These are phyloP conservation scores for Alnus rubra DNA, from an alignment of 306 rosid species.

Conservation along the genomic window DNA sequence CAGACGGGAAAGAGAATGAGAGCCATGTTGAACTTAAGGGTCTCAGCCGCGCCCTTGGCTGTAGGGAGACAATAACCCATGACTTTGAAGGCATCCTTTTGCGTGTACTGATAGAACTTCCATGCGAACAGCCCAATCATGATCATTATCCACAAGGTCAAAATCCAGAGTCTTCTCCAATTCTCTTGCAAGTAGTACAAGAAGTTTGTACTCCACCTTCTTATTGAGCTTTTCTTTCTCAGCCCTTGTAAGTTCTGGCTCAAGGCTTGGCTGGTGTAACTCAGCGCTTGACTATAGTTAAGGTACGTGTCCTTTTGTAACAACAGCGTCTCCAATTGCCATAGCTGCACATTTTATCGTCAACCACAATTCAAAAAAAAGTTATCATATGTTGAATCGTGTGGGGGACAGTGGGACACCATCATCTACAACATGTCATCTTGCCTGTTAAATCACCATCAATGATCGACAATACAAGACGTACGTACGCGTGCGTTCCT, in stretches of 20 bases:
- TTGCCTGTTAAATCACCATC: slow-evolving; percentile 18
- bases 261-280: slow-evolving; percentile 97
- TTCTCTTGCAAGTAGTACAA: slow-evolving; percentile 85
- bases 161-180: slow-evolving; percentile 92
- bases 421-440: slow-evolving; percentile 31
- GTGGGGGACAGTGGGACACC: slow-evolving; percentile 12
- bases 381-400: slow-evolving; percentile 31
- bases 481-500: slow-evolving; percentile 23
- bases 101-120: slow-evolving; percentile 81
- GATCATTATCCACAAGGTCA: slow-evolving; percentile 66
- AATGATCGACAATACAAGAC: slow-evolving; percentile 16
- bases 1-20: slow-evolving; percentile 86
- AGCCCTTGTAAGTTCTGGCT: slow-evolving; percentile 97
- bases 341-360: slow-evolving; percentile 59
- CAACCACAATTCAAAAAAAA: slow-evolving; percentile 27
- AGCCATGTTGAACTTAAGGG: slow-evolving; percentile 97
- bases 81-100: slow-evolving; percentile 50
- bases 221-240: slow-evolving; percentile 67
- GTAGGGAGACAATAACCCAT: slow-evolving; percentile 92
- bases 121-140: slow-evolving; percentile 81
- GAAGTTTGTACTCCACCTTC: slow-evolving; percentile 61
- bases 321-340: slow-evolving; percentile 97
- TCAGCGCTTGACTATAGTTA: slow-evolving; percentile 95
- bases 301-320: slow-evolving; percentile 94
- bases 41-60: slow-evolving; percentile 94